Base-by-base conservation (phyloP, 78 protist genomes). In the Protostelium mycophagum region DNA sequence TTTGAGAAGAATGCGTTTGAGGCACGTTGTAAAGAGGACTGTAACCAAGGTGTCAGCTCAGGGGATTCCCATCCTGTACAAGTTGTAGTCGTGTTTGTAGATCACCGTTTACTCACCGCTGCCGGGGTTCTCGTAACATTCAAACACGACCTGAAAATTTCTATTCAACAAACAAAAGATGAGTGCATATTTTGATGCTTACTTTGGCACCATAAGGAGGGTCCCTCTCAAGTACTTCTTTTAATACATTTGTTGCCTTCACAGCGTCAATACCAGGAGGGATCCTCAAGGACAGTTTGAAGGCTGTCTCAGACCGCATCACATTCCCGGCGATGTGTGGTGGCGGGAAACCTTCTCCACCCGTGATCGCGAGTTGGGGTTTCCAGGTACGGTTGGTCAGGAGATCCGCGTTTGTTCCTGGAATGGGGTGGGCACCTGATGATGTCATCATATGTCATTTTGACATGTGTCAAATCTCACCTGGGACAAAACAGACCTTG, bases 161-260 rank as follows among this genome's bases (percentile, higher is more conserved):
- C n/a, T n/a, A n/a, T n/a, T n/a, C 73, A 16, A 51, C 5, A 16
- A 16, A 51, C 16, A 51, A 51, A 51, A 34, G 38, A 63, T 63
- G 92, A 83, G 37, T 93, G 95, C 25, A 0, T 29, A 34, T 84
- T 89, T 87, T 83, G 83, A 5, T 51, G 35, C 89, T 39, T 31
- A 97, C 97, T 28, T 86, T 35, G n/a, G 98, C 97, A 34, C 94
- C 94, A 87, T 96, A 94, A 36, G 98, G 98, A 39, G 97, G 96
- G 38, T 97, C 94, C n/a, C 83, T 34, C 38, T 95, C 93, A 35
- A 97, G 86, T 37, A 90, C 1, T 38, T 90, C 88, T 86, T 89
- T 91, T n/a, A 96, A 1, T 37, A 35, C 89, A 0, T 5, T 37
- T 36, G 36, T 38, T 31, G 97, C 96, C 0, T n/a, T 91, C 1